Conservation (phyloP, 2,329 filamentous ascomycete genomes). For the Beauveria asiatica region DNA sequence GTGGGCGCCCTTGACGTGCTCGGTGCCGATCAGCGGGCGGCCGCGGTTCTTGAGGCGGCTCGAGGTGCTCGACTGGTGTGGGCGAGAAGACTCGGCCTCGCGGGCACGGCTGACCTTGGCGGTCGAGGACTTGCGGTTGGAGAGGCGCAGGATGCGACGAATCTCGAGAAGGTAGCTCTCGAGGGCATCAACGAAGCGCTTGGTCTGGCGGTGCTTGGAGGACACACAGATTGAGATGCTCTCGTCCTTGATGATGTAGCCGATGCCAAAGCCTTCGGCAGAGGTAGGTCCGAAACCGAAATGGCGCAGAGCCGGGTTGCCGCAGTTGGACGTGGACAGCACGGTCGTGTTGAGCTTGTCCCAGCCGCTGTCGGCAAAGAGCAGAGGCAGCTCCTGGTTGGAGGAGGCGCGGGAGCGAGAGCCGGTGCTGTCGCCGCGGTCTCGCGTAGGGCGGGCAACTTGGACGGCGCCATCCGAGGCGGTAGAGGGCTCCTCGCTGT, state of each 20-base stretch:
- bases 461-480: constrained; percentile 25
- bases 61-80: constrained; percentile 9
- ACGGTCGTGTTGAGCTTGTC: constrained; percentile 93
- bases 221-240: constrained; percentile 63
- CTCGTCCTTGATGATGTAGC: constrained; percentile 97
- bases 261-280: constrained; percentile 91
- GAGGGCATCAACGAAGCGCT: constrained; percentile 78
- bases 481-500: constrained; percentile 26
- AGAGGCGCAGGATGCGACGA: constrained; percentile 69
- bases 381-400: constrained; percentile 52
- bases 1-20: constrained; percentile 32
- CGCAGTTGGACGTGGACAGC: constrained; percentile 95
- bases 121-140: constrained; percentile 37
- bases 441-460: constrained; percentile 28
- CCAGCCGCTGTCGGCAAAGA: constrained; percentile 88
- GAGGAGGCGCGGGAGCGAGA: constrained; percentile 36
- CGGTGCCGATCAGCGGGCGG: constrained; percentile 56
- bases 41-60: constrained; percentile 62
- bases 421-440: constrained; percentile 47
- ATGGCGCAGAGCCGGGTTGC: constrained; percentile 86
- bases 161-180: constrained; percentile 90
- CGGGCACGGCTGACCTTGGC: constrained; percentile 42
- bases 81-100: constrained; percentile 41
- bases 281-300: constrained; percentile 96
- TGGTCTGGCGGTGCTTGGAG: constrained; percentile 89